Percentiles rank a stretch among this genome's conserved stretches.
phyloP scores from a whole-genome alignment of 2,329 filamentous ascomycete genomes.

The Colletotrichum trifolii region DNA sequence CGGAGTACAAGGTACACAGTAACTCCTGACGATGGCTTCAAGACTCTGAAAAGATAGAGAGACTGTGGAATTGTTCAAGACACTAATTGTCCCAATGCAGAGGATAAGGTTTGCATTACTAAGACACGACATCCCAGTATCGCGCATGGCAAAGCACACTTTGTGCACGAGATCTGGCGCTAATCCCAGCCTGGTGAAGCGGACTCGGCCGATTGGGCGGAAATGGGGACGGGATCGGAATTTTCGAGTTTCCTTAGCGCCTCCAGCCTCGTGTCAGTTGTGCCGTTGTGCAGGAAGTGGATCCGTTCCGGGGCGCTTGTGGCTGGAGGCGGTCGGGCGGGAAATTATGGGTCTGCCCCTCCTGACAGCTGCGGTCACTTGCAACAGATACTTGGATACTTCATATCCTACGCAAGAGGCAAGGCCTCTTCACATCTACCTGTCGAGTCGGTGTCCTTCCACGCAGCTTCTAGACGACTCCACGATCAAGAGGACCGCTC shows the following conservation, averaged over 20 bases:
- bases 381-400: background rate
- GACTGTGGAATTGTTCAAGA: background rate
- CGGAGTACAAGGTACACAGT: no score
- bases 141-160: conserved; percentile 25
- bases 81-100: conserved; percentile 31
- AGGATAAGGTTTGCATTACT: conserved; percentile 37
- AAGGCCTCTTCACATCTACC: background rate
- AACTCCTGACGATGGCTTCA: no score
- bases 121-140: conserved; percentile 30
- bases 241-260: conserved; percentile 25
- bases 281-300: conserved; percentile 27
- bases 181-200: conserved; percentile 7
- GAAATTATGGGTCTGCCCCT: background rate
- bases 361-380: conserved; percentile 33
- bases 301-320: conserved; percentile 17
- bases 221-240: conserved; percentile 31
- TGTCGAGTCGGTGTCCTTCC: conserved; percentile 17
- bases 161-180: conserved; percentile 34
- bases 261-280: conserved; percentile 32
- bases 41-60: no score
- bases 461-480: conserved; percentile 25
- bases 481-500: conserved; percentile 18
- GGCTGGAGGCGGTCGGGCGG: conserved; percentile 8
- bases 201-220: conserved; percentile 26
- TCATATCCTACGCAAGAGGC: no score